Conservation (phyloP, 768 basidiomycete species). For the Phylloporus rhodoxanthus region DNA sequence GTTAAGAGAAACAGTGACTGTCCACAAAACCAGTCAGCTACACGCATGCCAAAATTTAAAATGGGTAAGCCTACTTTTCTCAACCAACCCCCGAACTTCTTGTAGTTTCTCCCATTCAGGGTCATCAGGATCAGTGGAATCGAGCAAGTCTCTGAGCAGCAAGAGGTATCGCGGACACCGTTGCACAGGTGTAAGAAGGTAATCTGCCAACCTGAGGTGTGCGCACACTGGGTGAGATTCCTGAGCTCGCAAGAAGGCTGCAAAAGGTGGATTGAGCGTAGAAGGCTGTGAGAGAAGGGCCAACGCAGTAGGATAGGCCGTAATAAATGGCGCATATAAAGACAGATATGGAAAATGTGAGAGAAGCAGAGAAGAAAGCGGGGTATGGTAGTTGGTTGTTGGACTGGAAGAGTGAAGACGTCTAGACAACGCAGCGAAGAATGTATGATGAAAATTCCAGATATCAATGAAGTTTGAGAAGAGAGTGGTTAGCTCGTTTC, state of each 20-base stretch:
- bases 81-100: conserved; percentile 58
- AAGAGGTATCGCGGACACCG: conserved; percentile 84
- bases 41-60: neutral
- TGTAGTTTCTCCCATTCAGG: conserved; percentile 61
- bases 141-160: conserved; percentile 73
- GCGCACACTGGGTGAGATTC: conserved; percentile 68
- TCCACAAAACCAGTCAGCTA: conserved; percentile 8
- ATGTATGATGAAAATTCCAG: conserved; percentile 79
- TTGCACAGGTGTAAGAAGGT: conserved; percentile 83
- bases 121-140: conserved; percentile 57
- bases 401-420: conserved; percentile 28
- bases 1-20: conserved; percentile 76
- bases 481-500: conserved; percentile 61
- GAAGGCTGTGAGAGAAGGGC: conserved; percentile 48
- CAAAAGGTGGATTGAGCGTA: conserved; percentile 43
- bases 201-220: conserved; percentile 73
- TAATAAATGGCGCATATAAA: conserved; percentile 80
- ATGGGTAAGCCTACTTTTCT: conserved; percentile 54
- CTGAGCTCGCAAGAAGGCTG: conserved; percentile 54
- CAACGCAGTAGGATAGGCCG: conserved; percentile 65
- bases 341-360: conserved; percentile 87
- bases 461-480: conserved; percentile 91
- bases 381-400: conserved; percentile 29
- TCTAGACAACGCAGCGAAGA: conserved; percentile 55
- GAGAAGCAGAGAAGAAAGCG: conserved; percentile 56